Evolutionary conservation across 169 alveolate species (phyloP), one percentile per base, ranked within the genome.

Genomic region (Plasmodium inui): DNA sequence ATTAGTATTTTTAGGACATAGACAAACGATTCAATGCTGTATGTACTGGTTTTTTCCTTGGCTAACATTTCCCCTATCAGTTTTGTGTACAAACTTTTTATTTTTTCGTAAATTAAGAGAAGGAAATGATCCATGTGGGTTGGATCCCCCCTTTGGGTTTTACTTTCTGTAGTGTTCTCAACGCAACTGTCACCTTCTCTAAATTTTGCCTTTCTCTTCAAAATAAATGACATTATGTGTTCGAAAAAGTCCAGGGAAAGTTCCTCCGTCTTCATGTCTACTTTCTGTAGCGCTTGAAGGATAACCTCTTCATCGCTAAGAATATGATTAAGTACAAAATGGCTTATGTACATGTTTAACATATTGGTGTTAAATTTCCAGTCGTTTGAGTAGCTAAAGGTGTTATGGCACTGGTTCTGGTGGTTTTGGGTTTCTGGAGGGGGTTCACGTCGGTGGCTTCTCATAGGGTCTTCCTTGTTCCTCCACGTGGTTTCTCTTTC

Each of bases 1-100:
- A 86, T 86, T 14, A 86, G 55, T 74, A 86, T 86, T 86, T 86
- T 86, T 86, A 86, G 80, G 50, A 86, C 86, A 22, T 86, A 86
- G 39, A 44, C 44, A 86, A 86, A 86, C 17, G 50, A 17, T 46
- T 86, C 86, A 53, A 86, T 76, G n/a, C 53, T 74, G 41, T 53
- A 12, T 74, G 41, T n/a, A 17, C 70, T 76, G 37, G 85, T 86
- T 53, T 76, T 44, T 17, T 86, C 93, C 80, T 86, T 86, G 28
- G 81, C 46, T 30, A 86, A 1, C 34, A 86, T 86, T 76, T 86
- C 93, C 80, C 67, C 80, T 86, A 86, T 53, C 32, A 86, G 70
- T 86, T 76, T 74, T 53, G 46, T 46, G 70, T 86, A 86, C 19
- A 86, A n/a, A 55, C 17, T 8, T 22, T 46, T 44, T 32, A 86